Evolutionary conservation across 2,329 filamentous ascomycete species (phyloP).

Genomic region (Ceratocystis papillata): DNA sequence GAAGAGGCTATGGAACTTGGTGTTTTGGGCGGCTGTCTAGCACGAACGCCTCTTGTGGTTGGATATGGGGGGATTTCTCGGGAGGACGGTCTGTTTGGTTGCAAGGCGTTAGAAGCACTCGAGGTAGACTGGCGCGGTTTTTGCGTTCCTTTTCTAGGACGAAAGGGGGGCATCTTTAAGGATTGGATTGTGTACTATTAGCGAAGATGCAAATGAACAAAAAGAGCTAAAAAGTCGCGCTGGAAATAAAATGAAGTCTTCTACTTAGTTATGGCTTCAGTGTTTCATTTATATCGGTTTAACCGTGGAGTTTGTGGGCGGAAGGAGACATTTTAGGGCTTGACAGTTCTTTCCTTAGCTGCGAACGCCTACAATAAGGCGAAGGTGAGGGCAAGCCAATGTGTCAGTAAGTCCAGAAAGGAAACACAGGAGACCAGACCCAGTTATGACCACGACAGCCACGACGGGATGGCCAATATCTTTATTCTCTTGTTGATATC

Average conservation of each 20-base stretch:
- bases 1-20: not conserved
- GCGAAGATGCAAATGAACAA: not conserved
- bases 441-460: not conserved
- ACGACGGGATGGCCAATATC: not conserved
- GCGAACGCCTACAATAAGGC: not conserved
- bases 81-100: not conserved
- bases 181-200: no score
- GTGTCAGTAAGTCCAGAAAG: not conserved
- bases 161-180: not conserved
- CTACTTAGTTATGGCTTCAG: not conserved
- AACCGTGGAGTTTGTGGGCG: not conserved
- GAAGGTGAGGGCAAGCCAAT: not conserved
- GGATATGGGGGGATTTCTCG: not conserved
- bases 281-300: no score
- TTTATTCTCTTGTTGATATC: not conserved
- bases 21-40: not conserved
- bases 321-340: conserved; percentile 6
- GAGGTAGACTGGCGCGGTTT: not conserved
- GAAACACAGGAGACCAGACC: not conserved
- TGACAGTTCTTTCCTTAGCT: not conserved
- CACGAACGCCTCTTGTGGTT: not conserved
- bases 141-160: not conserved
- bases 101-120: not conserved
- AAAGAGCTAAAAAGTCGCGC: not conserved
- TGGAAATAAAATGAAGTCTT: not conserved